Conservation (phyloP, 345 rosid genomes). For the Populus alba region DNA sequence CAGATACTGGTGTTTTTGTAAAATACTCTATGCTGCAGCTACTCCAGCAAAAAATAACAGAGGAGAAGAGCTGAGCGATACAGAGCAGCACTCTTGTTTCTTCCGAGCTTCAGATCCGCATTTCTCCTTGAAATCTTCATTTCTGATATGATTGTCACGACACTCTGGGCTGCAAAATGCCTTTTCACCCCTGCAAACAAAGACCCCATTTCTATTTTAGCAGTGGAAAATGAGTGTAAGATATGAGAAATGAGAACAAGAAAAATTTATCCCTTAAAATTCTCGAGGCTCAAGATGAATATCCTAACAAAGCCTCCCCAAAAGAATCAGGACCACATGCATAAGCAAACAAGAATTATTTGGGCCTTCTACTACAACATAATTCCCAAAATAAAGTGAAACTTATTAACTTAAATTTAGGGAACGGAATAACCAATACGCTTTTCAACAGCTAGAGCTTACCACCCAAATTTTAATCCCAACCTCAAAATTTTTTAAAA, state of each 20-base stretch:
- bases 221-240: background rate
- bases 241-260: background rate
- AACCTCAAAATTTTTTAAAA: background rate
- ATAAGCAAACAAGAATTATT: background rate
- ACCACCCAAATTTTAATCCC: background rate
- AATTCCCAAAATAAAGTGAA: background rate
- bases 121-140: background rate
- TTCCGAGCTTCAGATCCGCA: background rate
- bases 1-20: background rate
- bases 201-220: background rate
- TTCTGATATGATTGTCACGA: background rate
- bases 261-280: background rate
- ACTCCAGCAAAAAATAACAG: background rate
- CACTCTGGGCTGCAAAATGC: background rate
- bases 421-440: background rate
- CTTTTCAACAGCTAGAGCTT: background rate
- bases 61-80: background rate
- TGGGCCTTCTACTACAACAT: background rate
- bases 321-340: background rate
- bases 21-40: constrained; percentile 1
- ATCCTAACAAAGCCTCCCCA: background rate
- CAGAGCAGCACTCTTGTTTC: background rate
- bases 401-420: background rate
- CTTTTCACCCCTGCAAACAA: background rate
- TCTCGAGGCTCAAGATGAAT: background rate